Conservation (phyloP, 257 asterid species). For the Cruciata laevipes region DNA sequence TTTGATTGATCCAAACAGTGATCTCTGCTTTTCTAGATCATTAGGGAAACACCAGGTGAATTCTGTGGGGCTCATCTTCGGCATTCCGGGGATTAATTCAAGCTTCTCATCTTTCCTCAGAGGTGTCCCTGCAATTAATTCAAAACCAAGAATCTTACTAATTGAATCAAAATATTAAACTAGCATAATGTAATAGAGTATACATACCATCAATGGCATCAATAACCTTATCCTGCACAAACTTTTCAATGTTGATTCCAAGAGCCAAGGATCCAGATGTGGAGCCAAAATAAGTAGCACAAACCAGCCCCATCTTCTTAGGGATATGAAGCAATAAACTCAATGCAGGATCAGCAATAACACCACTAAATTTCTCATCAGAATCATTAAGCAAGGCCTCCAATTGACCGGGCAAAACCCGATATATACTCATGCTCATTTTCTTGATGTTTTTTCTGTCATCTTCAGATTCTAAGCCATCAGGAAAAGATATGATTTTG, state of each 20-base stretch:
- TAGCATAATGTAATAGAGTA: too few species aligned
- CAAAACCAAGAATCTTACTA: too few species aligned
- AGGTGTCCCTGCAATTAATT: not conserved
- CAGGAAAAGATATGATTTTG: slow-evolving; percentile 30
- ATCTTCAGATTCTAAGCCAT: slow-evolving; percentile 26
- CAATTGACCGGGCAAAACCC: slow-evolving; percentile 31
- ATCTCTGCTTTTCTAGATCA: slow-evolving; percentile 22
- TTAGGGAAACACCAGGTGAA: slow-evolving; percentile 44
- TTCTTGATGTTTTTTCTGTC: slow-evolving; percentile 28
- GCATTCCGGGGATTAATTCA: slow-evolving; percentile 26
- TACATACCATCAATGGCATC: slow-evolving; percentile 32
- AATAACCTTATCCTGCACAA: slow-evolving; percentile 25
- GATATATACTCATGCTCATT: slow-evolving; percentile 22
- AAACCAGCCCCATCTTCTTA: slow-evolving; percentile 36
- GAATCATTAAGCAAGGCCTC: slow-evolving; percentile 21
- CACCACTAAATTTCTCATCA: slow-evolving; percentile 27
- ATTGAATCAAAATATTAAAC: too few species aligned
- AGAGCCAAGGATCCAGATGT: slow-evolving; percentile 47
- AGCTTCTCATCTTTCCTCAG: slow-evolving; percentile 29
- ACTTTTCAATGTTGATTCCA: slow-evolving; percentile 29
- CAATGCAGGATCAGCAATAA: slow-evolving; percentile 36
- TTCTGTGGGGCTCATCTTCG: slow-evolving; percentile 31
- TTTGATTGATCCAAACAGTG: slow-evolving; percentile 18
- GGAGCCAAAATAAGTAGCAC: slow-evolving; percentile 42
- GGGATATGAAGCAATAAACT: slow-evolving; percentile 32